phyloP scores from a whole-genome alignment of 306 rosid species.

The Glycyrrhiza uralensis region DNA sequence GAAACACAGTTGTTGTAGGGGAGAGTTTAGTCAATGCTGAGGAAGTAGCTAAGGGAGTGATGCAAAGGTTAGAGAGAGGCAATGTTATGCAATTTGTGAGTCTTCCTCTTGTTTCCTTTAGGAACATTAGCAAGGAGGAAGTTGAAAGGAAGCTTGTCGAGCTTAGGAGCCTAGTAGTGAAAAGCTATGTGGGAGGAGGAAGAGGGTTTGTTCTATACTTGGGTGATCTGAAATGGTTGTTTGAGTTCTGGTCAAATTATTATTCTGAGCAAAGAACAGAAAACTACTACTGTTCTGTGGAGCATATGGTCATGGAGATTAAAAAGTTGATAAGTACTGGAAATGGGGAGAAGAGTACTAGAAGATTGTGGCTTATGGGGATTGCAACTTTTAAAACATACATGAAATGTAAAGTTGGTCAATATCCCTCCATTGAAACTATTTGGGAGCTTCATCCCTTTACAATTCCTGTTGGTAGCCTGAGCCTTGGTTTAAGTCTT shows the following conservation, averaged over 20 bases:
- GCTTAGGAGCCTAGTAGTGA: constrained; percentile 54
- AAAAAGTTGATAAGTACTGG: constrained; percentile 53
- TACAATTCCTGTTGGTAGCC: constrained; percentile 57
- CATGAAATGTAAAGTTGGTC: constrained; percentile 58
- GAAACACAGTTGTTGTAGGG: constrained; percentile 61
- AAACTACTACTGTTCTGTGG: constrained; percentile 46
- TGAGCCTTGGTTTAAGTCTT: constrained; percentile 66
- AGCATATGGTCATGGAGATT: constrained; percentile 68
- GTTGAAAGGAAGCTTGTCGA: constrained; percentile 62
- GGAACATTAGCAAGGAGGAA: constrained; percentile 54
- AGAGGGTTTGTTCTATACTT: constrained; percentile 70
- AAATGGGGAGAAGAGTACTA: constrained; percentile 43
- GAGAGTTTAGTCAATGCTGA: constrained; percentile 48
- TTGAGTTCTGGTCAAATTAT: constrained; percentile 66
- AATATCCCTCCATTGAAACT: constrained; percentile 67
- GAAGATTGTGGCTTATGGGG: constrained; percentile 69
- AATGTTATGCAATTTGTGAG: constrained; percentile 53
- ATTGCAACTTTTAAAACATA: constrained; percentile 61
- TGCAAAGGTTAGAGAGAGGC: constrained; percentile 59
- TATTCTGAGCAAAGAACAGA: constrained; percentile 41
- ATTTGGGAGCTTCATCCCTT: constrained; percentile 84
- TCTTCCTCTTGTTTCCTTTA: constrained; percentile 56
- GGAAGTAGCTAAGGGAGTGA: constrained; percentile 48
- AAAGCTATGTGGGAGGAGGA: constrained; percentile 59
- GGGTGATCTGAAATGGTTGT: constrained; percentile 72